Evolutionary conservation across 2,329 filamentous ascomycete species (phyloP).

Genomic region (Penicillium sp.): DNA sequence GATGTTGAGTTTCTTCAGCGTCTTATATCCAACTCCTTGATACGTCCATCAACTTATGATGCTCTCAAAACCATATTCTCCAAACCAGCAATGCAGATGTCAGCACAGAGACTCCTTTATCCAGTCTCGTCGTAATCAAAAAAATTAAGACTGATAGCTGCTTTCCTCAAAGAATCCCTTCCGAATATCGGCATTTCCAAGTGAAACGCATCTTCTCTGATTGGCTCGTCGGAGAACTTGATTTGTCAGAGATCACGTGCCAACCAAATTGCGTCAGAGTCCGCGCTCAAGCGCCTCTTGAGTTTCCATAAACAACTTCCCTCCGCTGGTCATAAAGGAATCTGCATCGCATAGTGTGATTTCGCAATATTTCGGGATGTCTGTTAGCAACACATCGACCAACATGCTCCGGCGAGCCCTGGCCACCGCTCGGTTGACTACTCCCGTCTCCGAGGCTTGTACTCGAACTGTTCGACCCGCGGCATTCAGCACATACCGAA

Average conservation of each 20-base stretch:
- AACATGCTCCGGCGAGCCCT: slow-evolving; percentile 36
- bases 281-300: slow-evolving; percentile 14
- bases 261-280: slow-evolving; percentile 37
- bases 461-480: slow-evolving; percentile 32
- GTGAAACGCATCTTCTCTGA: slow-evolving; percentile 23
- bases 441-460: slow-evolving; percentile 29
- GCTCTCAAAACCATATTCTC: too few relatives aligned
- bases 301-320: slow-evolving; percentile 16
- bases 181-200: slow-evolving; percentile 21
- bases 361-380: slow-evolving; percentile 28
- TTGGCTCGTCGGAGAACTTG: slow-evolving; percentile 19
- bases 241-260: slow-evolving; percentile 40
- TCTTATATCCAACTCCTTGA: too few relatives aligned
- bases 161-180: background rate
- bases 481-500: slow-evolving; percentile 37
- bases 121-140: background rate
- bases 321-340: background rate
- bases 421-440: slow-evolving; percentile 25
- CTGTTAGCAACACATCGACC: slow-evolving; percentile 35
- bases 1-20: background rate
- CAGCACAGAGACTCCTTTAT: background rate
- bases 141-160: background rate
- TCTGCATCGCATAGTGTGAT: slow-evolving; percentile 3
- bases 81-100: too few relatives aligned
- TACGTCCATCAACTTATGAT: too few relatives aligned